Percentiles rank a stretch among this genome's conserved stretches.
Conservation (phyloP, 768 basidiomycete genomes). For the Nevesoporus exiguus region DNA sequence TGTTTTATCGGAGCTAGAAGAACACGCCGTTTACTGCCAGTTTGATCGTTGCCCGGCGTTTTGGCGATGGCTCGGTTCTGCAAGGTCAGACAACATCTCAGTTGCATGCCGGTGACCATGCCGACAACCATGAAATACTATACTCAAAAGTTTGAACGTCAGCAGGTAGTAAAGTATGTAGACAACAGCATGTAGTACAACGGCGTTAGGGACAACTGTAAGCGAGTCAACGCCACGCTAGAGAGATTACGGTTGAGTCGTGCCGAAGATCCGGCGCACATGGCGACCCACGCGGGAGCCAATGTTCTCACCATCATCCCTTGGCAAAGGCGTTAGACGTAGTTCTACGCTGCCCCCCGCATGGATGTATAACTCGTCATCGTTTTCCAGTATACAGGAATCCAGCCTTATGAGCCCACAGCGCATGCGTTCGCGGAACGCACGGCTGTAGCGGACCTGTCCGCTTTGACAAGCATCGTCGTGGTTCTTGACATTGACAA, state of each 20-base stretch:
- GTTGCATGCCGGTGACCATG: conserved; percentile 6
- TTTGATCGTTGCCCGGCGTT: not conserved
- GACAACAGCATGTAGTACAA: not conserved
- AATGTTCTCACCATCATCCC: conserved; percentile 10
- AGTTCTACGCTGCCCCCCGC: conserved; percentile 25
- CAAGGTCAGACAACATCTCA: conserved; percentile 7
- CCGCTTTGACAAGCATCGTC: conserved; percentile 9
- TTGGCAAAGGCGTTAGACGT: conserved; percentile 13
- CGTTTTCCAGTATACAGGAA: conserved; percentile 18
- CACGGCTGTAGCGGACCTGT: conserved; percentile 18
- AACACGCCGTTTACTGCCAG: conserved; percentile 7
- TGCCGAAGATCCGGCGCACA: conserved; percentile 29
- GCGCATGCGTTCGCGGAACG: conserved; percentile 25
- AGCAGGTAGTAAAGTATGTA: not conserved
- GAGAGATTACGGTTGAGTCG: not conserved
- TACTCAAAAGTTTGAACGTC: not conserved
- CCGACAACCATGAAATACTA: not conserved
- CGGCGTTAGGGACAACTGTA: not conserved
- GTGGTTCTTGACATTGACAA: conserved; percentile 22
- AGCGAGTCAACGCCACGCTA: conserved; percentile 18
- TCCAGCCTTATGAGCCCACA: conserved; percentile 22
- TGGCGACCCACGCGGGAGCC: conserved; percentile 26
- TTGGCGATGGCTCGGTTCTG: not conserved
- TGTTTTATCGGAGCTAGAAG: conserved; percentile 16
- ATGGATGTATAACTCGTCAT: conserved; percentile 31